These are phyloP conservation scores for Aspergillus cejpii DNA, from an alignment of 2,329 filamentous ascomycete species.

Conservation along the genomic window DNA sequence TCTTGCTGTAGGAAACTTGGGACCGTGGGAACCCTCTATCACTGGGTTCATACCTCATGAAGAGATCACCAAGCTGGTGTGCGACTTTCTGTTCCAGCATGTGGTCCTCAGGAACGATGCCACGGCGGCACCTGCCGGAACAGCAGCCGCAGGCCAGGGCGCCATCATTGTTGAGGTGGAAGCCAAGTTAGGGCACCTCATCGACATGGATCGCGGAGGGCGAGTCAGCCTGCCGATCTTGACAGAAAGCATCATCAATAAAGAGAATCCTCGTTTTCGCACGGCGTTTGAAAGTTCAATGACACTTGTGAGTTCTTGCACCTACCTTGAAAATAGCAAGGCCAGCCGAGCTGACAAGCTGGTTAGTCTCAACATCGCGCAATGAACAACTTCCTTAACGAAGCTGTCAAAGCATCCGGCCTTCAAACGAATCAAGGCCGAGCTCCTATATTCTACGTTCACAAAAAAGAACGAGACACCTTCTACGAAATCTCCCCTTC, in stretches of 20 bases:
- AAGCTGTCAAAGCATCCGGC: constrained; percentile 51
- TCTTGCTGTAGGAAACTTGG: constrained; percentile 22
- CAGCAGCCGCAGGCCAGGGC: constrained; percentile 56
- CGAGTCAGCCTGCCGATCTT: constrained; percentile 61
- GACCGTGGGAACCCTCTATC: constrained; percentile 53
- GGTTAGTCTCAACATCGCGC: constrained; percentile 66
- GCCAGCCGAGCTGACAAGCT: background rate
- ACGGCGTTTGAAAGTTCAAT: constrained; percentile 79
- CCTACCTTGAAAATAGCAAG: background rate
- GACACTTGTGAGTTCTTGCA: constrained; percentile 64
- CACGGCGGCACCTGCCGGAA: constrained; percentile 46
- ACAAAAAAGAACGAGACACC: constrained; percentile 73
- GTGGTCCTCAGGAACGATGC: constrained; percentile 63
- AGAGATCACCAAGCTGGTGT: constrained; percentile 66
- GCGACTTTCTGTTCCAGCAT: constrained; percentile 69
- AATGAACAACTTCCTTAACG: constrained; percentile 81
- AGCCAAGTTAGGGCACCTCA: constrained; percentile 79
- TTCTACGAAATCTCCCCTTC: constrained; percentile 69
- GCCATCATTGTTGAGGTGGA: constrained; percentile 90
- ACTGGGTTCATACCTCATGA: constrained; percentile 65
- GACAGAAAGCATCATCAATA: constrained; percentile 63
- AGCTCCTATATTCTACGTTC: constrained; percentile 62
- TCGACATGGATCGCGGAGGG: constrained; percentile 64
- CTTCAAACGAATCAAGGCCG: constrained; percentile 32
- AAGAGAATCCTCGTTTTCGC: constrained; percentile 46